Base-by-base conservation (phyloP, 805 yeast species). In the Ogataea polymorpha region DNA sequence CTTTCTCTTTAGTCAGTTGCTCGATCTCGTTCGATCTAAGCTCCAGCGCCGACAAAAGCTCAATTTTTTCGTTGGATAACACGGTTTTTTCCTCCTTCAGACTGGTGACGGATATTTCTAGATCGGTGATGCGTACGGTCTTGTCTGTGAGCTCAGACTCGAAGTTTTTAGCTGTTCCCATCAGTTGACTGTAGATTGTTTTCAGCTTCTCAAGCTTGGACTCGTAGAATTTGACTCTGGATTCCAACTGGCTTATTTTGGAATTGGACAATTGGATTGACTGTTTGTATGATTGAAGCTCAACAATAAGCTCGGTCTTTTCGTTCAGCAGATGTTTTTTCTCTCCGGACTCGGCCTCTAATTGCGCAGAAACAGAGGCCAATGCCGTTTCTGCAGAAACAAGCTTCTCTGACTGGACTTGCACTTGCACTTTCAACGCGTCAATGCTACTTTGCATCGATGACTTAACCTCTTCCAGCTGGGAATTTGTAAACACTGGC, bases 1-100 rank as follows among this genome's bases (percentile, higher is more conserved):
- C 18, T 21, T 43, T 53, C 23, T 49, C 44, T 23, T 39, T 26
- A 8, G 17, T 14, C 23, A 50, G 20, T 14, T 46, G 41, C 21
- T 48, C 48, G 17, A 57, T 42, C 20, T 62, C 44, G 31, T 52
- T 51, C 1, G 49, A 40, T 14, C 59, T 61, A 37, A 50, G 43
- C 23, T 53, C 58, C 14, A 49, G 41, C 2, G 37, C 20, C 3
- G 49, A 32, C 14, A 36, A 21, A 30, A 50, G 32, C 49, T 49
- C 48, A 48, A 60, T 25, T 39, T 56, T 46, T 46, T 56, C 35
- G 59, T 45, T 14, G 44, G 39, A 20, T 9, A 53, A 35, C 6
- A 37, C 20, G 11, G 35, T 24, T 21, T 46, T 48, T 50, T 59
- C 43, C 41, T 56, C 56, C 15, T 56, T 58, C 41, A 62, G 41